Evolutionary conservation across 2,329 filamentous ascomycete species (phyloP), one percentile per base, ranked within the genome.

Genomic region (Grosmannia penicillata): DNA sequence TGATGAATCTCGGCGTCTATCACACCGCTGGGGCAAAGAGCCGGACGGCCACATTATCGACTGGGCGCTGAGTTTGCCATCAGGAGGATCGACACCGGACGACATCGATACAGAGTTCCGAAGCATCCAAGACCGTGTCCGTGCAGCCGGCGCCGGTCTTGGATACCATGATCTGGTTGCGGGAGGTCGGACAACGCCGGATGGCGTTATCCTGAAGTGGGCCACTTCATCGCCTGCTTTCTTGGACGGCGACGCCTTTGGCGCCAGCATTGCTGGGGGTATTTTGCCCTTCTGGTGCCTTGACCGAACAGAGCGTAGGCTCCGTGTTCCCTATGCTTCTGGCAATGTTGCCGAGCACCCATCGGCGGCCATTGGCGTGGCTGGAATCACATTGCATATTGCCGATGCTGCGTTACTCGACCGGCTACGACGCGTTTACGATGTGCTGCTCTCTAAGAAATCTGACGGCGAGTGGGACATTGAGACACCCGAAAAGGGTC

Each of bases 271-370:
- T 1, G 54, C 57, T 8, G 56, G 68, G 1, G 73, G 75, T 0
- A 56, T 57, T 13, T 49, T 75, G 10, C 78, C 77, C 0, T 82
- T 82, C 47, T 82, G 70, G 63, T 78, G 73, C 48, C 63, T 80
- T 33, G 78, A 82, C 51, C 55, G 70, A 11, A 80, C 76, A 2
- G 56, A 64, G 3, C 54, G 77, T 7, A 46, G 56, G n/a, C 50
- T 72, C 3, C 56, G 77, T 0, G 75, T 78, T 3, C 72, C 75
- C 7, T 48, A 60, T 4, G 45, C 50, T 2, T 48, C 55, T 0
- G 38, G 38, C 33, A 4, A 15, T 28, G 58, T 58, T 6, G 4
- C 54, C 49, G 31, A n/a, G 11, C 76, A 80, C 54, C 57, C 68
- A 0, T 69, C 58, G 7, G 65, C 64, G 0, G 70, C 62, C 0